A percentile compares a stretch with the other conserved stretches of the same genome.
Evolutionary conservation across 768 basidiomycete genomes (phyloP).

Genomic region (Termitomyces sp.): DNA sequence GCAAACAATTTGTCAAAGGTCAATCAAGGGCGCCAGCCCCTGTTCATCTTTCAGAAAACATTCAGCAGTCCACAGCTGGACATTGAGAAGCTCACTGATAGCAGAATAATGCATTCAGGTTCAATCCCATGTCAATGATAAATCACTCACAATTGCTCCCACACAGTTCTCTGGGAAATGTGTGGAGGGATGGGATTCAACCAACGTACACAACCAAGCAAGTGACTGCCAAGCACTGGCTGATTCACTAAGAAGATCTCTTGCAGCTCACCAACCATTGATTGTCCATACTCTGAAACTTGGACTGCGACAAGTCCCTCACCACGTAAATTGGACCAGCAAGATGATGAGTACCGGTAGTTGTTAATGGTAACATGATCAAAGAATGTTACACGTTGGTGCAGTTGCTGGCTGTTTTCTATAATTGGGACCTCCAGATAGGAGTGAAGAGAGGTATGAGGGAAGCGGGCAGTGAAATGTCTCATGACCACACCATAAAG

Average conservation of each 20-base stretch:
- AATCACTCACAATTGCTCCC: background rate
- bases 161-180: background rate
- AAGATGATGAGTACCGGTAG: background rate
- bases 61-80: background rate
- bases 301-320: background rate
- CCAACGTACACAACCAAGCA: background rate
- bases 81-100: background rate
- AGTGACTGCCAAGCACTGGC: background rate
- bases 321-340: background rate
- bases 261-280: background rate
- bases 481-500: background rate
- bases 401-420: background rate
- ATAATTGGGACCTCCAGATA: background rate
- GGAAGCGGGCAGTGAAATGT: background rate
- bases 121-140: too few species aligned
- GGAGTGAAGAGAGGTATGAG: background rate
- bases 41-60: background rate
- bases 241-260: background rate
- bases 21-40: background rate
- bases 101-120: background rate
- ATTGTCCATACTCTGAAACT: background rate
- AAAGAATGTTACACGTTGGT: background rate
- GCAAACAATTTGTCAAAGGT: background rate
- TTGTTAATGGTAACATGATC: background rate
- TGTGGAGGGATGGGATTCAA: background rate